Evolutionary conservation across 2,329 filamentous ascomycete species (phyloP).

Genomic region (Xylaria arbuscula): DNA sequence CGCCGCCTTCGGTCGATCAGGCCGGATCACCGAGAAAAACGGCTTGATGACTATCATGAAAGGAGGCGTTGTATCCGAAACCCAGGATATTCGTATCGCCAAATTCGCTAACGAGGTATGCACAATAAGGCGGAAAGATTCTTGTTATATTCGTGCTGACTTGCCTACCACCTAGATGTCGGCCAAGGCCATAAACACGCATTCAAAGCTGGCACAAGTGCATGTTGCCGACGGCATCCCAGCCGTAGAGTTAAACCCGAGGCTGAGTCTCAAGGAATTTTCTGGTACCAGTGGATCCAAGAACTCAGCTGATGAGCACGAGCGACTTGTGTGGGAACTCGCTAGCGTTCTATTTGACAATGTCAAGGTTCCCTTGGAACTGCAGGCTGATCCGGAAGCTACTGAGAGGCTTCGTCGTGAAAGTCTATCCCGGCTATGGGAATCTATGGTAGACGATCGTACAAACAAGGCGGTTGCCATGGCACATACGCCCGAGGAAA

Average conservation of each 20-base stretch:
- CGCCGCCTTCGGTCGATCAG: conserved; percentile 47
- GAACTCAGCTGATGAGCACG: conserved; percentile 64
- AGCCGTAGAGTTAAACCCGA: conserved; percentile 60
- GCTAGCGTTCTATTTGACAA: conserved; percentile 88
- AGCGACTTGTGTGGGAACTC: conserved; percentile 85
- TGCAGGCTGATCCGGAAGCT: conserved; percentile 51
- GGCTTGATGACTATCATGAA: conserved; percentile 65
- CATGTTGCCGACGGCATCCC: conserved; percentile 68
- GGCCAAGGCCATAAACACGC: conserved; percentile 64
- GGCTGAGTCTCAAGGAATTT: conserved; percentile 62
- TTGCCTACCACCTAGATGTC: conserved; percentile 57
- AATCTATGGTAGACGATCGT: conserved; percentile 71
- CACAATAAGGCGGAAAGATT: conserved; percentile 7
- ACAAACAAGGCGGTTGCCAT: conserved; percentile 66
- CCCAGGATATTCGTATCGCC: conserved; percentile 72
- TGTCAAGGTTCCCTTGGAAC: conserved; percentile 58
- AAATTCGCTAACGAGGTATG: conserved; percentile 68
- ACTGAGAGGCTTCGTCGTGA: conserved; percentile 64
- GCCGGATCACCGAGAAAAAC: conserved; percentile 53
- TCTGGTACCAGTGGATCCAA: conserved; percentile 51
- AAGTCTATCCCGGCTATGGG: conserved; percentile 74
- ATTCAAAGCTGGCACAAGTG: conserved; percentile 67
- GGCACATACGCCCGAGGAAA: conserved; percentile 78
- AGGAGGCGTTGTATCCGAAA: conserved; percentile 70
- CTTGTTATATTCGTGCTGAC: conserved; percentile 16